A percentile compares a stretch with the other conserved stretches of the same genome.
These are phyloP conservation scores for Gautieria morchelliformis DNA, from an alignment of 768 basidiomycete species.

Conservation along the genomic window DNA sequence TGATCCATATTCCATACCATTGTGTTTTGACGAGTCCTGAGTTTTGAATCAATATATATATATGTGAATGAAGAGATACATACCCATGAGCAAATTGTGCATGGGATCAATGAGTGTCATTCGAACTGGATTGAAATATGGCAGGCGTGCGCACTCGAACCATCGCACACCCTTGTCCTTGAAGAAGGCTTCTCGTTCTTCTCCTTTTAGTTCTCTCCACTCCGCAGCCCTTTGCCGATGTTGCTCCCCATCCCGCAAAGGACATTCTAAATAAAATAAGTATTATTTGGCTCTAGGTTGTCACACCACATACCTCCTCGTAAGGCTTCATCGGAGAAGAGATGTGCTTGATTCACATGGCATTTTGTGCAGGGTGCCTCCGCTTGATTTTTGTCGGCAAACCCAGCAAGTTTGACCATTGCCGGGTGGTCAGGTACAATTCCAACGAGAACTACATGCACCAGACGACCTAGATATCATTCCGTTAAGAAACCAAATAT, in stretches of 20 bases:
- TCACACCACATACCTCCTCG: constrained; percentile 8
- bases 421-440: constrained; percentile 24
- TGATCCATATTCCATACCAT: constrained; percentile 9
- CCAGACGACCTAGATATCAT: constrained; percentile 11
- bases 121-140: constrained; percentile 21
- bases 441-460: constrained; percentile 17
- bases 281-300: too few relatives aligned
- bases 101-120: constrained; percentile 25
- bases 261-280: too few relatives aligned
- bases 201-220: background rate
- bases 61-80: background rate
- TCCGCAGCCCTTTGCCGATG: background rate
- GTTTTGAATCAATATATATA: background rate
- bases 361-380: constrained; percentile 20
- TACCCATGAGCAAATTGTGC: constrained; percentile 25
- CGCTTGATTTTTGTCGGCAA: constrained; percentile 19
- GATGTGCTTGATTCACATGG: constrained; percentile 10
- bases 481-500: background rate
- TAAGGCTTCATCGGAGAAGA: constrained; percentile 12
- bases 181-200: background rate
- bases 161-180: constrained; percentile 14
- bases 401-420: constrained; percentile 19
- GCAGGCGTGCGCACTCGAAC: constrained; percentile 18
- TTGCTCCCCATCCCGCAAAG: too few relatives aligned
- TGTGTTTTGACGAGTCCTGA: constrained; percentile 12